Evolutionary conservation across 805 yeast genomes (phyloP), one percentile per base, ranked within the genome.

Genomic region (Saturnispora diversa): DNA sequence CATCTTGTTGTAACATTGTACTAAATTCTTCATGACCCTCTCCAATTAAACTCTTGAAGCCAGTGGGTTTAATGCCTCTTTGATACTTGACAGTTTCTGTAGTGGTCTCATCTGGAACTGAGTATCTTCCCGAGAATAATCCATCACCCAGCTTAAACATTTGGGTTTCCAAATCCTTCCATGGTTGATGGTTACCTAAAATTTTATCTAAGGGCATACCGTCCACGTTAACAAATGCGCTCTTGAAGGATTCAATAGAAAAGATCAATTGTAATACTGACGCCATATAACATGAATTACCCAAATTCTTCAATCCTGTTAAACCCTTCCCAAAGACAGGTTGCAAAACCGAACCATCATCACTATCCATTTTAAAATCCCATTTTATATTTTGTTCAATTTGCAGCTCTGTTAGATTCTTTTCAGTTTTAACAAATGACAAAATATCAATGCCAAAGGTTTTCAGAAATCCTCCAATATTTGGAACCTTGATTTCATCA

Each of bases 1-100:
- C 92, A 64, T 92, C 99, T 59, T 92, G 98, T 56, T 92, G 99
- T 50, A 78, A 75, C 70, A 80, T 84, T 0, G 95, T 79, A 33
- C 79, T 69, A 51, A 92, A 92, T 53, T 92, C 98, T 13, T 68
- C 68, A 58, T 92, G 94, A 27, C 75, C 75, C 37, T 72, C 71
- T 3, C 96, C 96, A 39, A 92, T 67, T 20, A 86, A 63, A 7
- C 74, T 65, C 57, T 90, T 90, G 60, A 92, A 79, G 35, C 81
- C 69, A 1, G 74, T 65, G 0, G 96, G 96, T 39, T 75, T 72
- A 15, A 92, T 69, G 5, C 97, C 97, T 30, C 65, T 54, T 54
- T 85, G 92, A 56, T 78, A 84, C 32, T 68, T 69, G 5, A 64
- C 54, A 0, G 64, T 55, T 6, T 68, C 72, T 1, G 66, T 42